Conservation (phyloP, 2,329 filamentous ascomycete genomes). For the Colletotrichum somersetense region DNA sequence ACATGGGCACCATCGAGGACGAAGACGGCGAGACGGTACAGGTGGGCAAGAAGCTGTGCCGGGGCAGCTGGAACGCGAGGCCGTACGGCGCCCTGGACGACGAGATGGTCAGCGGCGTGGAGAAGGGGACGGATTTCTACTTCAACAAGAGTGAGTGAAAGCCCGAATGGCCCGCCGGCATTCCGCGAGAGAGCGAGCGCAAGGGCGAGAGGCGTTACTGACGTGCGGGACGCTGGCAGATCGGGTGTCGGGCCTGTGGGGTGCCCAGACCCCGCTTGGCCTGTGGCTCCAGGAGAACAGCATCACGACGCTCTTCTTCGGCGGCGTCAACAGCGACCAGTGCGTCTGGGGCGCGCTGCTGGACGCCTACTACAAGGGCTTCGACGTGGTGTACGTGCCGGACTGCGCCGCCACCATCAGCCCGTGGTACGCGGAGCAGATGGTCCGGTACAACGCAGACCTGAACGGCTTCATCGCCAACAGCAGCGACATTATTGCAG, state of each 20-base stretch:
- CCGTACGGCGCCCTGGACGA: background rate
- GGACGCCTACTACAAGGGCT: conserved; percentile 2
- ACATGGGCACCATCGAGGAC: background rate
- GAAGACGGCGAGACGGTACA: background rate
- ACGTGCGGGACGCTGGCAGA: background rate
- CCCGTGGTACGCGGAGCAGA: conserved; percentile 1
- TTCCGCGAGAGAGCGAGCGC: background rate
- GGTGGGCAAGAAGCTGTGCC: background rate
- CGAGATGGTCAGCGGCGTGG: background rate
- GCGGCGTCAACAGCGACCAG: background rate
- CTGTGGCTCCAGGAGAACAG: background rate
- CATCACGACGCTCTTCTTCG: conserved; percentile 3
- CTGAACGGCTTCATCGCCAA: background rate
- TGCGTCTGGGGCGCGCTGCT: background rate
- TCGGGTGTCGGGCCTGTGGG: background rate
- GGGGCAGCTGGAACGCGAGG: background rate
- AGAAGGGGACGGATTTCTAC: background rate
- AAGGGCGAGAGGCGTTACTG: background rate
- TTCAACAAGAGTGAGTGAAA: background rate
- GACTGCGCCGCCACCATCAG: conserved; percentile 3
- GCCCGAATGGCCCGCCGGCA: too few relatives aligned
- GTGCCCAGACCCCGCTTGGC: background rate
- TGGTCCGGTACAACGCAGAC: background rate
- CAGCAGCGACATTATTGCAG: background rate
- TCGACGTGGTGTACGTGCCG: background rate